These are phyloP conservation scores for Cymbopogon citratus DNA, from an alignment of 176 grass and related monocot genomes.

Conservation along the genomic window DNA sequence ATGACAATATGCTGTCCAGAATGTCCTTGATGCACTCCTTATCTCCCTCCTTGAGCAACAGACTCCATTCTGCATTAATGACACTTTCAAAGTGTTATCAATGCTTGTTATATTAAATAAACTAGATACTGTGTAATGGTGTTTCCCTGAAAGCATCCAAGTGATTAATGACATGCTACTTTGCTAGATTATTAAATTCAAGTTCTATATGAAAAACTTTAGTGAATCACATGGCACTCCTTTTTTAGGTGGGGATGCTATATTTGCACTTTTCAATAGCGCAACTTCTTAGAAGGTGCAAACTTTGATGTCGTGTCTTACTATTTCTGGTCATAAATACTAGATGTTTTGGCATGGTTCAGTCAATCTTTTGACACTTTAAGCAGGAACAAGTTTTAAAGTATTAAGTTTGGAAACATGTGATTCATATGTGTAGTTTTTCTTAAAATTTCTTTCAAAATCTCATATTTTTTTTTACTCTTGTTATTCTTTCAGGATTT, in stretches of 20 bases:
- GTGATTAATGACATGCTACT: background rate
- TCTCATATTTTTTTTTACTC: slow-evolving; percentile 7
- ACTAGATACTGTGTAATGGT: background rate
- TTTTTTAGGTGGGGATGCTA: background rate
- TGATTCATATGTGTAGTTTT: background rate
- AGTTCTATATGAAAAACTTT: background rate
- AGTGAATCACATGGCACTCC: background rate
- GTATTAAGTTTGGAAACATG: background rate
- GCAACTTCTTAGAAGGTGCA: background rate
- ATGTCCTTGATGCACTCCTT: too few species aligned
- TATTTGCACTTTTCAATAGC: background rate
- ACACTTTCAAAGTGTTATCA: background rate
- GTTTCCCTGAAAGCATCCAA: background rate
- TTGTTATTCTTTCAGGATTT: slow-evolving; percentile 56
- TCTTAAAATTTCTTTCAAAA: background rate
- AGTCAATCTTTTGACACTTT: background rate
- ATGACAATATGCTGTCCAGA: too few species aligned
- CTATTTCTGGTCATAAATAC: background rate
- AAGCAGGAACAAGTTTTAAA: background rate
- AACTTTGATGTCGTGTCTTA: background rate
- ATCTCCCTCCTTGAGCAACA: too few species aligned
- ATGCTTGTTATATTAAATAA: background rate
- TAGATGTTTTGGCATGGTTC: background rate
- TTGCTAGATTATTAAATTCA: background rate
- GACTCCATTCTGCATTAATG: too few species aligned